phyloP scores from a whole-genome alignment of 164 flowering plant species.

The Cinnamomum micranthum region DNA sequence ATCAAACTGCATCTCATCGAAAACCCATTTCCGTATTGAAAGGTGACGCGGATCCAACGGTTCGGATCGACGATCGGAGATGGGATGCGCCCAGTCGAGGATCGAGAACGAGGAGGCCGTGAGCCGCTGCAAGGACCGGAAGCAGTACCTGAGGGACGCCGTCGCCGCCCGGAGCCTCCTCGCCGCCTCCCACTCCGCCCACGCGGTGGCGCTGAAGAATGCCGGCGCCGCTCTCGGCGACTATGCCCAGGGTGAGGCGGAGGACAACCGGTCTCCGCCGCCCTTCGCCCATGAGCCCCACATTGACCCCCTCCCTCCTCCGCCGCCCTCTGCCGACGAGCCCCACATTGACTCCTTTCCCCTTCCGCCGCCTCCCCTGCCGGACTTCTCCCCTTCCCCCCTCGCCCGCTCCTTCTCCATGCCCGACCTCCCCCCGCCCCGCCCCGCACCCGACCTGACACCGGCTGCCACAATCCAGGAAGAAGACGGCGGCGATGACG shows the following conservation, averaged over 20 bases:
- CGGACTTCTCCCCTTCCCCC: slow-evolving; percentile 15
- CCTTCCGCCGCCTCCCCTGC: slow-evolving; percentile 56
- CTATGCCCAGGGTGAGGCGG: slow-evolving; percentile 67
- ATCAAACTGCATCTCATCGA: too few species aligned
- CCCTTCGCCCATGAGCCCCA: background rate
- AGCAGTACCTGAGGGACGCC: slow-evolving; percentile 65
- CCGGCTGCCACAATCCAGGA: slow-evolving; percentile 25
- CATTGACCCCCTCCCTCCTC: slow-evolving; percentile 25
- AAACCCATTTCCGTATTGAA: too few species aligned
- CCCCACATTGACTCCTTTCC: slow-evolving; percentile 22
- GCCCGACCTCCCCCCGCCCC: slow-evolving; percentile 43
- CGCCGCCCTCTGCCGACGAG: slow-evolving; percentile 48
- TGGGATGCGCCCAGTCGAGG: slow-evolving; percentile 92
- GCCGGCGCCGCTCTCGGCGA: slow-evolving; percentile 84
- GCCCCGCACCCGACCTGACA: slow-evolving; percentile 19
- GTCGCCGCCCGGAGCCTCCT: slow-evolving; percentile 61
- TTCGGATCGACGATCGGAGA: slow-evolving; percentile 12
- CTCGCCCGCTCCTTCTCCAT: slow-evolving; percentile 58
- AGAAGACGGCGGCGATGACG: slow-evolving; percentile 36
- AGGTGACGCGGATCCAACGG: too few species aligned
- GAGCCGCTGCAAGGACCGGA: slow-evolving; percentile 74
- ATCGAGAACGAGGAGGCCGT: slow-evolving; percentile 86
- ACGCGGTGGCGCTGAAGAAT: slow-evolving; percentile 62
- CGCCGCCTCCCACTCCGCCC: slow-evolving; percentile 76
- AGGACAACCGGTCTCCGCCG: slow-evolving; percentile 8